Evolutionary conservation across 805 yeast genomes (phyloP).

Genomic region (Limtongia smithiae): DNA sequence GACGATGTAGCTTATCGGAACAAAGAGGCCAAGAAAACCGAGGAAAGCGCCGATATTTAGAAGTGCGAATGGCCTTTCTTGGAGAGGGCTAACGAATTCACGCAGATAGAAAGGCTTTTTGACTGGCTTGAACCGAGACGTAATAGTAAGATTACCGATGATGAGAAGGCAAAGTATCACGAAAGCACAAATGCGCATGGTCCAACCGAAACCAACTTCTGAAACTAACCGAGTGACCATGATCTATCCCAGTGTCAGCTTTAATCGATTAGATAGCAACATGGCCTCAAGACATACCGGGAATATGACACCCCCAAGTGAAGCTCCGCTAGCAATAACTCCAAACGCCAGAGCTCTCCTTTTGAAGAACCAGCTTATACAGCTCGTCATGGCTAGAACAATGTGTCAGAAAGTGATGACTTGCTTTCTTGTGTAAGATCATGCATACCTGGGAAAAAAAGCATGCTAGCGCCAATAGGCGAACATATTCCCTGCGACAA

Average conservation of each 20-base stretch:
- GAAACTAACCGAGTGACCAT: slow-evolving; percentile 35
- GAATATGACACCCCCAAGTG: slow-evolving; percentile 49
- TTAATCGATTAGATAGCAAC: too few species aligned
- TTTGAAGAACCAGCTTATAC: slow-evolving; percentile 46
- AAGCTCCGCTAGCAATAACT: slow-evolving; percentile 49
- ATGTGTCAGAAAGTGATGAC: too few species aligned
- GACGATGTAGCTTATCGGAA: slow-evolving; percentile 36
- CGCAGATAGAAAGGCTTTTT: neutral
- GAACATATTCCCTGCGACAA: slow-evolving; percentile 46
- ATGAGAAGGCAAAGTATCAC: slow-evolving; percentile 37
- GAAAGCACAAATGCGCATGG: slow-evolving; percentile 49
- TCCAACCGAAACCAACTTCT: slow-evolving; percentile 53
- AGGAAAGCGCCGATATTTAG: slow-evolving; percentile 31
- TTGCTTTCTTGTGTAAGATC: slow-evolving; percentile 44
- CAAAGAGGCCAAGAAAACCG: slow-evolving; percentile 35
- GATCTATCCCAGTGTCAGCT: too few species aligned
- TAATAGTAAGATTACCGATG: slow-evolving; percentile 29
- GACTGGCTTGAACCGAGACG: slow-evolving; percentile 30
- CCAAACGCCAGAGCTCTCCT: slow-evolving; percentile 47
- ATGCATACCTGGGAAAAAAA: slow-evolving; percentile 35
- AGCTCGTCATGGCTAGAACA: too few species aligned
- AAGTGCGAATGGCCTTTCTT: slow-evolving; percentile 31
- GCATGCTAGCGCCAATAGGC: slow-evolving; percentile 12
- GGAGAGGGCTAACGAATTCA: slow-evolving; percentile 29
- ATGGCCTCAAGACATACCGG: too few species aligned